Evolutionary conservation across 371 early-diverging fungal genomes (phyloP), one percentile per base, ranked within the genome.

Genomic region (Funneliformis caledonium): DNA sequence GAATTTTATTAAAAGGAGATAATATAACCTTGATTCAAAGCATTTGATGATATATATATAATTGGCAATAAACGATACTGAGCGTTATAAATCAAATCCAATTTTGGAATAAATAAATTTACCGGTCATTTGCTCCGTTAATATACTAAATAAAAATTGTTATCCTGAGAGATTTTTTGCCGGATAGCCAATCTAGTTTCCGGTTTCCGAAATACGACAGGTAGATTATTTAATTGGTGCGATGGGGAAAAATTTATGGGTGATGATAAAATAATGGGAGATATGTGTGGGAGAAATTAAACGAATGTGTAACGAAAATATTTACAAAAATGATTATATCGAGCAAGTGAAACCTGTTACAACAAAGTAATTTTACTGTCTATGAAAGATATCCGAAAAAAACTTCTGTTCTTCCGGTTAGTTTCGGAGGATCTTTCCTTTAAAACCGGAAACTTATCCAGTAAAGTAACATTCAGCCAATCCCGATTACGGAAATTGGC

Each of bases 1-100:
- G 96, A 74, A 94, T 96, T 74, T 85, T 97, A 87, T 89, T 97
- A 72, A 95, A 95, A 86, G 97, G 97, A 59, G 97, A 97, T 86
- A 96, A 96, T 83, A 96, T 97, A 81, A 91, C 93, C 65, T 83
- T 93, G 70, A 92, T 93, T 70, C 92, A 89, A 9, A 72, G 73
- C 12, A 22, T 70, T 47, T 22, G 70, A 56, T 56, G n/a, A n/a
- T n/a, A n/a, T n/a, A n/a, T n/a, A n/a, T n/a, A n/a, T n/a, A n/a
- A n/a, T n/a, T n/a, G n/a, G n/a, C n/a, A n/a, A n/a, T n/a, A n/a
- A n/a, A n/a, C n/a, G n/a, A n/a, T n/a, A n/a, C n/a, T n/a, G n/a
- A n/a, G n/a, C 2, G 37, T 37, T 37, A 37, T 37, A 37, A 37
- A 37, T 37, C 37, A 37, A 37, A 37, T 37, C 37, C 37, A 37